Conservation (phyloP, 352 stramenopile species). For the Salisapilia sapeloensis region DNA sequence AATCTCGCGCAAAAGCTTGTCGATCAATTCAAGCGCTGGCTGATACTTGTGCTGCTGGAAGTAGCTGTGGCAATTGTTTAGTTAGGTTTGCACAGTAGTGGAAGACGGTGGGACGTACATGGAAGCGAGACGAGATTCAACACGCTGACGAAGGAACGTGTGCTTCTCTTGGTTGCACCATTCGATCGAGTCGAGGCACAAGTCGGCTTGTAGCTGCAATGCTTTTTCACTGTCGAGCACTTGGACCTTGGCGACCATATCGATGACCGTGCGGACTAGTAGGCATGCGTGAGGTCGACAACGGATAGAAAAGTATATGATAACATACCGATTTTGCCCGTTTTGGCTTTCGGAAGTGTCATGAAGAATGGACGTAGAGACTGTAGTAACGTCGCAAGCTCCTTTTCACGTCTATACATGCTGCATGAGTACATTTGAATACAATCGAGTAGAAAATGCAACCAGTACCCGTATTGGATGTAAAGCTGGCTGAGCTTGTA, state of each 20-base stretch:
- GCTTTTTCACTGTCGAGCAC: conserved; percentile 78
- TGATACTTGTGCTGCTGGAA: conserved; percentile 86
- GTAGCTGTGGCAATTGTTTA: conserved; percentile 21
- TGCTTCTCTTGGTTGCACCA: conserved; percentile 90
- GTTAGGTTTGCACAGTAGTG: neutral
- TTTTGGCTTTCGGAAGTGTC: conserved; percentile 94
- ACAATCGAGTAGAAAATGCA: conserved; percentile 1
- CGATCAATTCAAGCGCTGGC: conserved; percentile 87
- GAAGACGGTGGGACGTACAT: conserved; percentile 24
- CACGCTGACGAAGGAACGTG: conserved; percentile 96
- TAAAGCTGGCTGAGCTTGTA: conserved; percentile 90
- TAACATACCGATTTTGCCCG: conserved; percentile 89
- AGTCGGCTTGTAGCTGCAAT: conserved; percentile 86
- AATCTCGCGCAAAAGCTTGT: conserved; percentile 89
- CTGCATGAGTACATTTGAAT: neutral
- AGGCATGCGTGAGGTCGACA: conserved; percentile 1
- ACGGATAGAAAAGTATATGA: conserved; percentile 1
- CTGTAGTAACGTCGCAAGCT: conserved; percentile 71
- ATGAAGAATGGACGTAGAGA: conserved; percentile 89
- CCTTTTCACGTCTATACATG: conserved; percentile 58
- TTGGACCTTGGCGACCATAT: conserved; percentile 90
- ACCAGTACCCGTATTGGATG: conserved; percentile 71
- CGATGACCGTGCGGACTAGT: conserved; percentile 92
- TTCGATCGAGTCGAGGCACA: conserved; percentile 92
- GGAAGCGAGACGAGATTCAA: conserved; percentile 90